These are phyloP conservation scores for Fusarium sp. DNA, from an alignment of 2,329 filamentous ascomycete species.

Conservation along the genomic window DNA sequence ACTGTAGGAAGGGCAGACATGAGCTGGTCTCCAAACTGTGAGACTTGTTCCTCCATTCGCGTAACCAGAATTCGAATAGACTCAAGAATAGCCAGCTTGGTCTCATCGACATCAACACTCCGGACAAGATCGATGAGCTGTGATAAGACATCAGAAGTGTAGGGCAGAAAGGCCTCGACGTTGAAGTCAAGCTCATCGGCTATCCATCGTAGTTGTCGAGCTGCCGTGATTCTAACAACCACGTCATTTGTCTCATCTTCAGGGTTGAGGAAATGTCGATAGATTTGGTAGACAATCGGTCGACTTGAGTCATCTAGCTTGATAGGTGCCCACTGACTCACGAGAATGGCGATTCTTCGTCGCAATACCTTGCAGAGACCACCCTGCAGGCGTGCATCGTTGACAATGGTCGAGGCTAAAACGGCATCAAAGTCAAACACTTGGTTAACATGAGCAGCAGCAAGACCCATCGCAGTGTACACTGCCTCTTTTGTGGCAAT, in stretches of 20 bases:
- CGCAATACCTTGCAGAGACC: conserved; percentile 82
- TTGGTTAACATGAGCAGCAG: conserved; percentile 79
- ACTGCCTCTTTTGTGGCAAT: conserved; percentile 92
- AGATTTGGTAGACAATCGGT: conserved; percentile 86
- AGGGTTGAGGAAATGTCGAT: conserved; percentile 84
- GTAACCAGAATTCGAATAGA: conserved; percentile 85
- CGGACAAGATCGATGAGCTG: conserved; percentile 82
- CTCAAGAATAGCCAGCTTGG: conserved; percentile 89
- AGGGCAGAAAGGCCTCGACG: conserved; percentile 79
- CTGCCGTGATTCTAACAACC: conserved; percentile 92
- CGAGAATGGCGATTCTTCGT: conserved; percentile 86
- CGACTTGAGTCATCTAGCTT: conserved; percentile 77
- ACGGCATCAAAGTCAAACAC: conserved; percentile 87
- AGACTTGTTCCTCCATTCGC: conserved; percentile 80
- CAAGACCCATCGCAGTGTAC: conserved; percentile 91
- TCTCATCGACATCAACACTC: conserved; percentile 85
- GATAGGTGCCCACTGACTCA: conserved; percentile 90
- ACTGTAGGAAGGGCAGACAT: conserved; percentile 82
- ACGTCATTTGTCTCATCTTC: conserved; percentile 86
- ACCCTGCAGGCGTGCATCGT: conserved; percentile 77
- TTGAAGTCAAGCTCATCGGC: conserved; percentile 88
- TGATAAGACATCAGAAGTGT: conserved; percentile 78
- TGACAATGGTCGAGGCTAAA: conserved; percentile 78
- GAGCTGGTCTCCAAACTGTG: conserved; percentile 80
- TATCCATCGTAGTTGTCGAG: conserved; percentile 82